Conservation (phyloP, 345 rosid species). For the Eucalyptus brandiana region DNA sequence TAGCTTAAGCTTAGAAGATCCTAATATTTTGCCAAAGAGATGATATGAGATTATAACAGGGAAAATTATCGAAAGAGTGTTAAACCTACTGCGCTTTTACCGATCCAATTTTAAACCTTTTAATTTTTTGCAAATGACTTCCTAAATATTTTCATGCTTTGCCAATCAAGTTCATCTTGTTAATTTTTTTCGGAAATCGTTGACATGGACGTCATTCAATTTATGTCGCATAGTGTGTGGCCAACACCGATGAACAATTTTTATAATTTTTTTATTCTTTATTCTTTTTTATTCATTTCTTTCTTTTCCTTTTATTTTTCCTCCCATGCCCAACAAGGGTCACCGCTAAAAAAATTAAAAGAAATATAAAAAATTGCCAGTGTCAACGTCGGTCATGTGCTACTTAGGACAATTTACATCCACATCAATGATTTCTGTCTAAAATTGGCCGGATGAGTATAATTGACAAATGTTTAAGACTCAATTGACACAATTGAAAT, state of each 20-base stretch:
- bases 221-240: too few species aligned
- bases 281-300: too few species aligned
- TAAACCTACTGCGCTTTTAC: neutral
- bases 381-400: neutral
- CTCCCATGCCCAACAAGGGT: neutral
- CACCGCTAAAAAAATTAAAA: neutral
- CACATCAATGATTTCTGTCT: neutral
- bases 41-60: neutral
- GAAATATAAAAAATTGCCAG: neutral
- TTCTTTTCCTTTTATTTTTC: neutral
- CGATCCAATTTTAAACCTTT: neutral
- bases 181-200: accelerated
- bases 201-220: accelerated
- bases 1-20: neutral
- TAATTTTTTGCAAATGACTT: neutral
- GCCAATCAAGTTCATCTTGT: neutral
- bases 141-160: neutral
- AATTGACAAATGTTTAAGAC: accelerated
- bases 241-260: too few species aligned
- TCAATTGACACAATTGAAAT: neutral
- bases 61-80: neutral
- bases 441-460: neutral
- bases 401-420: accelerated
- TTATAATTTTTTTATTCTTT: too few species aligned
- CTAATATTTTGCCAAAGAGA: neutral